phyloP scores from a whole-genome alignment of 306 rosid genomes.

The Cucumis cinereus region DNA sequence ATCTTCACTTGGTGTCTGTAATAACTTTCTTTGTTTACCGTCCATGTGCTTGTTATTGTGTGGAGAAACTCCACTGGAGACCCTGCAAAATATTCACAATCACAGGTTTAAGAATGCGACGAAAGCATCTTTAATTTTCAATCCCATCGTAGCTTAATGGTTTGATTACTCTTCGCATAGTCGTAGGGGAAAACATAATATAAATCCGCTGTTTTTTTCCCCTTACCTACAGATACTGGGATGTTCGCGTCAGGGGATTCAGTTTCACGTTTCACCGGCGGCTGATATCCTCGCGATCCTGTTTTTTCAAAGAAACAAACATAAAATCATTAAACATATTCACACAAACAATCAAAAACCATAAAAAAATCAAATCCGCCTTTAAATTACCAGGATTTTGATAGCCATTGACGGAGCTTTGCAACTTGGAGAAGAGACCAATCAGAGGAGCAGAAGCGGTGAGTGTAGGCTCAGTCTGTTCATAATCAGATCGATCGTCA shows the following conservation, averaged over 20 bases:
- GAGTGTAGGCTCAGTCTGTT: conserved; percentile 75
- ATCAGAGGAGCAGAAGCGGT: conserved; percentile 69
- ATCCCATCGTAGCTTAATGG: too few relatives aligned
- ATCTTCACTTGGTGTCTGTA: conserved; percentile 66
- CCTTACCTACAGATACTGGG: background rate
- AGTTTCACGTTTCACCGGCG: background rate
- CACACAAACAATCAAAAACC: background rate
- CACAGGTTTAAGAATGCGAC: too few relatives aligned
- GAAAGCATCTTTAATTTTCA: too few relatives aligned
- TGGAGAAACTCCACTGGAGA: conserved; percentile 45
- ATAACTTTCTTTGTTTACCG: conserved; percentile 20
- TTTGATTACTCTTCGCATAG: too few relatives aligned
- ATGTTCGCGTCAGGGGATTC: background rate
- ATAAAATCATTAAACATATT: background rate
- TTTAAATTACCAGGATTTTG: conserved; percentile 14
- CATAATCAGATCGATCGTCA: conserved; percentile 70
- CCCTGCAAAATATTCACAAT: conserved; percentile 15
- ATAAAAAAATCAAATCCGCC: background rate
- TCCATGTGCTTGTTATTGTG: conserved; percentile 60
- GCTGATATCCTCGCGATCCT: background rate
- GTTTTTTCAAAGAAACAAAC: background rate
- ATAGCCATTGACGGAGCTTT: conserved; percentile 28
- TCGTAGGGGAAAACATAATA: too few relatives aligned
- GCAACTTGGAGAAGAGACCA: conserved; percentile 72
- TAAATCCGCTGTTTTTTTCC: too few relatives aligned